A percentile compares a stretch with the other conserved stretches of the same genome.
Evolutionary conservation across 331 rosid species (phyloP).

Genomic region (Arachis monticola): DNA sequence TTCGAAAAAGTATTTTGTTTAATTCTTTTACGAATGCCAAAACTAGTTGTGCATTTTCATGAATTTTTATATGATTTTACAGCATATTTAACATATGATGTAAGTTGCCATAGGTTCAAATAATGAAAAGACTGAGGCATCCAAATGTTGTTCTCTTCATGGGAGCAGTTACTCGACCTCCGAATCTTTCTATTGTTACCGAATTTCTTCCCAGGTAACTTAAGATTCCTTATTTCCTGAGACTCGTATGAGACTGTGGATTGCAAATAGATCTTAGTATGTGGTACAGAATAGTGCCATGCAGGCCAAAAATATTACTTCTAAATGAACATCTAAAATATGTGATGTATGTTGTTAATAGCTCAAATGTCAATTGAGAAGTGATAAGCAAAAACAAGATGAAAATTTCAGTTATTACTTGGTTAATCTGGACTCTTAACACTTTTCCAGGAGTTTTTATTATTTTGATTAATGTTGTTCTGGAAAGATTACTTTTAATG

Average conservation of each 20-base stretch:
- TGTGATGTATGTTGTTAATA: neutral
- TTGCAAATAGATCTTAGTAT: constrained; percentile 17
- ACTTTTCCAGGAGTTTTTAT: constrained; percentile 1
- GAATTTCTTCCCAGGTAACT: constrained; percentile 96
- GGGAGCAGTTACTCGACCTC: constrained; percentile 93
- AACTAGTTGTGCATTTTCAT: constrained; percentile 11
- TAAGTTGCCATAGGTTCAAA: constrained; percentile 66
- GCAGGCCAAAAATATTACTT: neutral
- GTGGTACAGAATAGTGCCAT: neutral
- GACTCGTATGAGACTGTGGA: constrained; percentile 14
- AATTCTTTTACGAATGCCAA: constrained; percentile 14
- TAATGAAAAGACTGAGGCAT: constrained; percentile 95
- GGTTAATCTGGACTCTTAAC: constrained; percentile 5
- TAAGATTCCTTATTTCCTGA: constrained; percentile 32
- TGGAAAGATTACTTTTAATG: neutral
- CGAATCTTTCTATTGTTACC: constrained; percentile 89
- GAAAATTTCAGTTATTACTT: neutral
- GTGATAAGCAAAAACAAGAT: neutral
- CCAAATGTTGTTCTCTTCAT: constrained; percentile 97
- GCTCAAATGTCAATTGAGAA: constrained; percentile 2
- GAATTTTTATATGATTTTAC: constrained; percentile 21
- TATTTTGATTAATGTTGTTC: neutral
- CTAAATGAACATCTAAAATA: neutral
- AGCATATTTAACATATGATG: constrained; percentile 39
- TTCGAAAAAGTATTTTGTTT: neutral